A percentile compares a stretch with the other conserved stretches of the same genome.
phyloP scores from a whole-genome alignment of 768 basidiomycete species.

The Boletus rubroflammeus region DNA sequence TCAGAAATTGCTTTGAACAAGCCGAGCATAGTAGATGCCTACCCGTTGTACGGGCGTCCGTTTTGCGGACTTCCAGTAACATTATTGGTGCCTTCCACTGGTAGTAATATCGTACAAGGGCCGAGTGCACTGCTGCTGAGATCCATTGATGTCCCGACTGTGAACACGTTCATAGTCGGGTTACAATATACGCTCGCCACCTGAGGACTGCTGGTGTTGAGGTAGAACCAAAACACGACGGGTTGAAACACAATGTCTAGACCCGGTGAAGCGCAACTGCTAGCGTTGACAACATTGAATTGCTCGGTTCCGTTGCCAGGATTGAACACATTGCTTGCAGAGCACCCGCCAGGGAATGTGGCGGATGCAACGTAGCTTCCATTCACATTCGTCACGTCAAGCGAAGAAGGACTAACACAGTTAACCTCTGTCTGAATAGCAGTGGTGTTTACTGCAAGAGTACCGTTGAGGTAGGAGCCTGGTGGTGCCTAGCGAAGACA shows the following conservation, averaged over 20 bases:
- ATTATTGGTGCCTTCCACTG: conserved; percentile 43
- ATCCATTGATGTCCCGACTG: conserved; percentile 41
- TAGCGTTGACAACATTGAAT: conserved; percentile 45
- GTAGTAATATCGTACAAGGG: conserved; percentile 32
- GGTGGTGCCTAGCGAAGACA: conserved; percentile 39
- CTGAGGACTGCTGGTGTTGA: conserved; percentile 35
- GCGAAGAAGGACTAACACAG: conserved; percentile 41
- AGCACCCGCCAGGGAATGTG: conserved; percentile 49
- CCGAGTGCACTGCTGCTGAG: conserved; percentile 42
- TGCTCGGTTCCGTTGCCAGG: conserved; percentile 39
- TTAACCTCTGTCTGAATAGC: conserved; percentile 43
- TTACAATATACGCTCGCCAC: conserved; percentile 55
- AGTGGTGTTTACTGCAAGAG: conserved; percentile 49
- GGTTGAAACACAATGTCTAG: conserved; percentile 43
- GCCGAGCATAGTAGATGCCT: conserved; percentile 7
- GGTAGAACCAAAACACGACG: conserved; percentile 68
- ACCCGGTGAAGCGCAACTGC: conserved; percentile 29
- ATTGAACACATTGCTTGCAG: conserved; percentile 35
- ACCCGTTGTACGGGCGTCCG: conserved; percentile 62
- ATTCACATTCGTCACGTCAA: conserved; percentile 20
- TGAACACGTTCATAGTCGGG: conserved; percentile 45
- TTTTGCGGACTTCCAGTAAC: conserved; percentile 45
- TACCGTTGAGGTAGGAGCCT: conserved; percentile 46
- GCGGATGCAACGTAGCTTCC: conserved; percentile 40
- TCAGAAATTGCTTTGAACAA: neutral